Conservation (phyloP, 2,329 filamentous ascomycete genomes). For the Cercospora zeina region DNA sequence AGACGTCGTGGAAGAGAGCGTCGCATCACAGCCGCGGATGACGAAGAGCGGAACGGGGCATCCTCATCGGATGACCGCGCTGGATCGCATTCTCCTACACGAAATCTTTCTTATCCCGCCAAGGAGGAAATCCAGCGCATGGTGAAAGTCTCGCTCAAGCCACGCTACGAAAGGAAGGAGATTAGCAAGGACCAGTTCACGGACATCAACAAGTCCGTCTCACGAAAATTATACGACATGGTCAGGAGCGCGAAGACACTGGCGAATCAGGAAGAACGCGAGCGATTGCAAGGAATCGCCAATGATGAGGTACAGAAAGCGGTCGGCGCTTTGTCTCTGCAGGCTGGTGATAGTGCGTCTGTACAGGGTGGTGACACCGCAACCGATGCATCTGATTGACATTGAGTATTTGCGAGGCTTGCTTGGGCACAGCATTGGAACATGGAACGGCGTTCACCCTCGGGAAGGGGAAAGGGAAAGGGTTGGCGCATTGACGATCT, state of each 20-base stretch:
- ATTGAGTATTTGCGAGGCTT: background rate
- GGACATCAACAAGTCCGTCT: slow-evolving; percentile 85
- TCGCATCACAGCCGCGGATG: slow-evolving; percentile 27
- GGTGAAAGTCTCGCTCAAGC: slow-evolving; percentile 78
- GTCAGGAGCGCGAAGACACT: slow-evolving; percentile 58
- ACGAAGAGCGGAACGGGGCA: slow-evolving; percentile 33
- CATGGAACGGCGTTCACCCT: slow-evolving; percentile 14
- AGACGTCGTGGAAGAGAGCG: slow-evolving; percentile 29
- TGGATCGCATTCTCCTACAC: slow-evolving; percentile 33
- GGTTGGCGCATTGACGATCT: slow-evolving; percentile 13
- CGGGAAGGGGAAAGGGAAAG: background rate
- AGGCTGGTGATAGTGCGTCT: slow-evolving; percentile 27
- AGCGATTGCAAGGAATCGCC: slow-evolving; percentile 74
- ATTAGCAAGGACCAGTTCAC: slow-evolving; percentile 89
- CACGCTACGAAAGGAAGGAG: slow-evolving; percentile 75
- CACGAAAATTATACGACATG: slow-evolving; percentile 77
- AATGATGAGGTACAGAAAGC: slow-evolving; percentile 76
- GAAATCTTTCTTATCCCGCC: slow-evolving; percentile 70
- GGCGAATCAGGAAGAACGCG: slow-evolving; percentile 62
- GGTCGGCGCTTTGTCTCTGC: slow-evolving; percentile 47
- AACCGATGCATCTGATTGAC: slow-evolving; percentile 16
- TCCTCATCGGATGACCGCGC: slow-evolving; percentile 18
- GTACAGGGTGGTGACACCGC: slow-evolving; percentile 15
- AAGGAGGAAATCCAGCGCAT: slow-evolving; percentile 89
- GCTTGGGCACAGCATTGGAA: background rate